Conservation (phyloP, 2,329 filamentous ascomycete genomes). For the Ilyonectria robusta region DNA sequence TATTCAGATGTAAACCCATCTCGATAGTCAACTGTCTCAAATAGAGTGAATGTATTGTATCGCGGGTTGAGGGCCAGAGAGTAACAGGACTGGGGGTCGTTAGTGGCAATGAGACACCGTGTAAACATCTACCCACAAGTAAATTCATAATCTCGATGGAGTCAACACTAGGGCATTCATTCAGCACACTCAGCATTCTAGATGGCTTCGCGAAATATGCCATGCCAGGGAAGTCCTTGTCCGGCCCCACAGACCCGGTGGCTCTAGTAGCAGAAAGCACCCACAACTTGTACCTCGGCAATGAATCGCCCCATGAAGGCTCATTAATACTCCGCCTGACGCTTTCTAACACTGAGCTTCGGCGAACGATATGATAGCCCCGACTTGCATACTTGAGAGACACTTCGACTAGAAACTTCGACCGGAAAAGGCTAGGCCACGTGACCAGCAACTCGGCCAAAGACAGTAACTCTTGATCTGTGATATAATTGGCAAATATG, state of each 20-base stretch:
- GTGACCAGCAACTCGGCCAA: neutral
- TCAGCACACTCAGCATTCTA: neutral
- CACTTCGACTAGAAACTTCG: neutral
- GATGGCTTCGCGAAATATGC: constrained; percentile 5
- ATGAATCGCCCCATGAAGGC: neutral
- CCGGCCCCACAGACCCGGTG: neutral
- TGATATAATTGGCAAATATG: no score
- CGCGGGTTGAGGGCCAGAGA: constrained; percentile 5
- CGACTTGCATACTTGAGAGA: neutral
- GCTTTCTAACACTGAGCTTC: neutral
- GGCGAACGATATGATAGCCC: constrained; percentile 1
- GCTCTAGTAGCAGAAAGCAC: no score
- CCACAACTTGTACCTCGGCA: neutral
- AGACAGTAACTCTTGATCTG: no score
- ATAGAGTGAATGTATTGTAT: neutral
- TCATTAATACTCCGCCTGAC: neutral
- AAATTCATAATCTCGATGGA: neutral
- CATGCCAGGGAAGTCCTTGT: neutral
- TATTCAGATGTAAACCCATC: constrained; percentile 5
- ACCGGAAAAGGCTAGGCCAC: neutral
- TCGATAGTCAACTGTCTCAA: neutral
- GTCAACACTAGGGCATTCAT: constrained; percentile 7
- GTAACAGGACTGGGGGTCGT: neutral
- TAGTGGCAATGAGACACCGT: neutral
- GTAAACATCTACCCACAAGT: neutral